Percentiles rank a stretch among this genome's conserved stretches.
These are phyloP conservation scores for Erythrophleum ivorense DNA, from an alignment of 331 rosid species.

Conservation along the genomic window DNA sequence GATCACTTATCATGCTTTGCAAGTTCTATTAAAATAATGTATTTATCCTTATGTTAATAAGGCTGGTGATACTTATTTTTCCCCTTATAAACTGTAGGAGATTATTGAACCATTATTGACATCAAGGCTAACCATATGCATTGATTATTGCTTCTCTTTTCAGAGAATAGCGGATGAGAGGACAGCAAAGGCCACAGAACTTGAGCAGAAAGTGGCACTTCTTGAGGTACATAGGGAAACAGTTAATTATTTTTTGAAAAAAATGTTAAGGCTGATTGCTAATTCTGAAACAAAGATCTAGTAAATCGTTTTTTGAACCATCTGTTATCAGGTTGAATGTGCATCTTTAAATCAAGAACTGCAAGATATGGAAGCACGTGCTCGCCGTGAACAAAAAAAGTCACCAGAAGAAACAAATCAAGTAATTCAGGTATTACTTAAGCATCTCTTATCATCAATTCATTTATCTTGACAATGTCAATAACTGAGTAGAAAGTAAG, in stretches of 20 bases:
- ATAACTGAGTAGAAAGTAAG: conserved; percentile 17
- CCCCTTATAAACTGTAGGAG: conserved; percentile 21
- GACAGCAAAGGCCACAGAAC: conserved; percentile 88
- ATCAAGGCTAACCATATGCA: conserved; percentile 31
- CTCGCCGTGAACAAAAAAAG: conserved; percentile 90
- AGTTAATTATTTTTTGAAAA: background rate
- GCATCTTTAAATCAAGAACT: conserved; percentile 93
- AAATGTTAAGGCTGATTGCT: conserved; percentile 20
- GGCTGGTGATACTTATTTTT: background rate
- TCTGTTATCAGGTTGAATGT: conserved; percentile 82
- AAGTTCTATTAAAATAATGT: conserved; percentile 8
- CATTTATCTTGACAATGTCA: background rate
- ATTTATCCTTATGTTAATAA: conserved; percentile 3
- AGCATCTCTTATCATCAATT: background rate
- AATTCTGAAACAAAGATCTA: conserved; percentile 28
- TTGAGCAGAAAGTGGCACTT: conserved; percentile 95
- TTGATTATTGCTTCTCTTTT: conserved; percentile 41
- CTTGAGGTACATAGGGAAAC: conserved; percentile 80
- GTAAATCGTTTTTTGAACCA: conserved; percentile 30
- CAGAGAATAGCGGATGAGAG: conserved; percentile 95
- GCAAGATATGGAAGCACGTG: conserved; percentile 91
- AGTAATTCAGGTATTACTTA: conserved; percentile 74
- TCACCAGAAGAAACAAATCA: conserved; percentile 92
- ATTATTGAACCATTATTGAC: conserved; percentile 3
- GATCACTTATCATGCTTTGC: conserved; percentile 37